Base-by-base conservation (phyloP, 2,329 filamentous ascomycete species). In the Colletotrichum spinosum region DNA sequence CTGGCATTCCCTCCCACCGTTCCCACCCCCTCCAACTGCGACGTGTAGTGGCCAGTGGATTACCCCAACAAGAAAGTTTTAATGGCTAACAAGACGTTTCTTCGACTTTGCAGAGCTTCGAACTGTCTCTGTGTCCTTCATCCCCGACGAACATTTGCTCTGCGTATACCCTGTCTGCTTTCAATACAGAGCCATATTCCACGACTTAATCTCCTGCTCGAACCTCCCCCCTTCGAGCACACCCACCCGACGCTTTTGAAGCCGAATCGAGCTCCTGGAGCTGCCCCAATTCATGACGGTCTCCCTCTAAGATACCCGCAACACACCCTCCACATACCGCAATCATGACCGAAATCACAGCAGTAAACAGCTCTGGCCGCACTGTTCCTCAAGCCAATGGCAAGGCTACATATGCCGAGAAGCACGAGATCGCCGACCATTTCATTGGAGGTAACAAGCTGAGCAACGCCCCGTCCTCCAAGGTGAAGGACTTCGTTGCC, bases 361-460 rank as follows among this genome's bases (percentile, higher is more conserved):
- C 77, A 70, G 70, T 71, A 63, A 79, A 79, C 69, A 77, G 79
- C 73, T 72, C 73, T 70, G 81, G 82, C 75, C 79, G 81, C 72
- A 81, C 81, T 53, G 84, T 86, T 56, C 84, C 86, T 56, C 75
- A 83, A 55, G 70, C 78, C 70, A 90, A 89, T 72, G 86, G 86
- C 80, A 83, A 84, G 70, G 79, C 86, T 75, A 89, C 90, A 60
- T 94, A 92, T 77, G 88, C 93, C 70, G 90, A 93, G 72, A 93
- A 92, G 82, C 89, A 93, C 84, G 90, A 92, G 70, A 80, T 99
- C 69, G 89, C 94, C 69, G 86, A 93, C 80, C 96, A 99, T 84
- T 99, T 98, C 82, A 97, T 98, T 78, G 96, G 96, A 74, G 95
- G 96, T 70, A 97, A 97, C 84, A 88, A 90, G 76, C 82, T 99